Evolutionary conservation across 176 grass and related monocot species (phyloP).

Genomic region (Triticum dicoccoides): DNA sequence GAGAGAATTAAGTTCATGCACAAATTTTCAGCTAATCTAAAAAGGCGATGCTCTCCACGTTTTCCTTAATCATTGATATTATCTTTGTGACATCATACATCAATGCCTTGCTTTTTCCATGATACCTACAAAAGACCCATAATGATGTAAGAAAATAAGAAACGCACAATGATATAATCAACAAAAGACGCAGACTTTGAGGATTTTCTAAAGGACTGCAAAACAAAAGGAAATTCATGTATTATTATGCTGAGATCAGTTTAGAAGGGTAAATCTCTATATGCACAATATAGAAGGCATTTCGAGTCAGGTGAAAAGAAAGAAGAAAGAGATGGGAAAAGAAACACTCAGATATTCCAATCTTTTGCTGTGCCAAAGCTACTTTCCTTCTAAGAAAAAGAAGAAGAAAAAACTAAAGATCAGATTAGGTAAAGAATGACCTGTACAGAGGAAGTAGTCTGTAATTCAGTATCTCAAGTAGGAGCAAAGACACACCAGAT

Average conservation of each 20-base stretch:
- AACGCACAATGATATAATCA: slow-evolving; percentile 5
- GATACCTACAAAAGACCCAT: slow-evolving; percentile 55
- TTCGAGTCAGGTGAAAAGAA: slow-evolving; percentile 5
- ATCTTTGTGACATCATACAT: slow-evolving; percentile 99
- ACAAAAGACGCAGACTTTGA: neutral
- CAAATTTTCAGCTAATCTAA: slow-evolving; percentile 97
- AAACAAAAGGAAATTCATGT: neutral
- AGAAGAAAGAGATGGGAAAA: neutral
- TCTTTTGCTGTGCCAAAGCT: slow-evolving; percentile 21
- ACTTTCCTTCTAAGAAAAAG: neutral
- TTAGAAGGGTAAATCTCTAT: neutral
- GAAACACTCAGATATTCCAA: neutral
- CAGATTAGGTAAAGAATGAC: slow-evolving; percentile 36
- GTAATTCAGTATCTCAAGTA: slow-evolving; percentile 99
- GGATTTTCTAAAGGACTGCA: neutral
- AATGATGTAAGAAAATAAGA: slow-evolving; percentile 15
- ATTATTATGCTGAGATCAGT: neutral
- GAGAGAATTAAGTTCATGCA: slow-evolving; percentile 99
- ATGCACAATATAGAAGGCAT: neutral
- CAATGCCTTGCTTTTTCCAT: slow-evolving; percentile 97
- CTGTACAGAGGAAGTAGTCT: slow-evolving; percentile 95
- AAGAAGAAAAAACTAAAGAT: neutral
- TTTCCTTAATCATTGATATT: slow-evolving; percentile 97
- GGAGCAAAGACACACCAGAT: slow-evolving; percentile 86
- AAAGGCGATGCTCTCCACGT: slow-evolving; percentile 92